phyloP scores from a whole-genome alignment of 345 rosid genomes.

The Bruguiera parviflora region DNA sequence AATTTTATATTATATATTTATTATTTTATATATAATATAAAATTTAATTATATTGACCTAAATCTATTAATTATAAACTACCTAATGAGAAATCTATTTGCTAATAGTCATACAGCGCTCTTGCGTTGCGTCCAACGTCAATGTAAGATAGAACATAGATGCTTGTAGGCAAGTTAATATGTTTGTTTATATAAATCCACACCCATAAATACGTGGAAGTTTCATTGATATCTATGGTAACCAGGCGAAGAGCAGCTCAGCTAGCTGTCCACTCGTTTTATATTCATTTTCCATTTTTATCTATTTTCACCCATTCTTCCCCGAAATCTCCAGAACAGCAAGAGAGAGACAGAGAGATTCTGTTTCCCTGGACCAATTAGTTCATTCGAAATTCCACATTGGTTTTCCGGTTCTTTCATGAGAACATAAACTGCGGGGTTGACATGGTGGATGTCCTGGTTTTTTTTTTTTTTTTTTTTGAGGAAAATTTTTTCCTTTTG shows the following conservation, averaged over 20 bases:
- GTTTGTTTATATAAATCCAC: too few relatives aligned
- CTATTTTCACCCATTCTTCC: constrained; percentile 23
- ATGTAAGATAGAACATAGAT: too few relatives aligned
- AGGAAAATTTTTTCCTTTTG: background rate
- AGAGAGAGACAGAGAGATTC: constrained; percentile 26
- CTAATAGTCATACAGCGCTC: too few relatives aligned
- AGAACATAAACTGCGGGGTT: background rate
- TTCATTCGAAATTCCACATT: constrained; percentile 15
- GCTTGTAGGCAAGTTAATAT: too few relatives aligned
- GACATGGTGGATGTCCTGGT: background rate
- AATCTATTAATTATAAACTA: too few relatives aligned
- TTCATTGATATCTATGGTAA: too few relatives aligned
- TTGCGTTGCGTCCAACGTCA: too few relatives aligned
- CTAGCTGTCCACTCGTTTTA: constrained; percentile 78
- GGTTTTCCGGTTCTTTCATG: constrained; percentile 7
- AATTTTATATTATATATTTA: too few relatives aligned
- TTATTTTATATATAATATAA: too few relatives aligned
- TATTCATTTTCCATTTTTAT: background rate
- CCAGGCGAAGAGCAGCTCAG: background rate
- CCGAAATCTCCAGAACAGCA: constrained; percentile 39
- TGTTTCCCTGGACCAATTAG: constrained; percentile 3
- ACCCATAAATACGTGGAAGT: too few relatives aligned
- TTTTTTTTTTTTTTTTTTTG: background rate
- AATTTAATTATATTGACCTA: too few relatives aligned
- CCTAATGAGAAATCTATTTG: too few relatives aligned